Conservation (phyloP, 176 grass and related monocot genomes). For the Elymus sibiricus region DNA sequence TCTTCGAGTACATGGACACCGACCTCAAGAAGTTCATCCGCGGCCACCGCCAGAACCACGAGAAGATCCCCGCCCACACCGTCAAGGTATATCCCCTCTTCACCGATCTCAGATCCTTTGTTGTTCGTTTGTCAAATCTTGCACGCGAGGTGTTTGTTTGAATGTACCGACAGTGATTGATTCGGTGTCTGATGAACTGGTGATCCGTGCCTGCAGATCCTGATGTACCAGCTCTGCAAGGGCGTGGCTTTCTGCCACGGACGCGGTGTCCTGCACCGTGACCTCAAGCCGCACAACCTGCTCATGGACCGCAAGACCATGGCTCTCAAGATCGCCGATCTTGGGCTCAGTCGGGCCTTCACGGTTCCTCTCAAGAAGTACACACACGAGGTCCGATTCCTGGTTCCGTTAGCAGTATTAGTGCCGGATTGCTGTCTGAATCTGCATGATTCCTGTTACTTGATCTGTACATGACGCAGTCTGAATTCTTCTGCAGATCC, state of each 20-base stretch:
- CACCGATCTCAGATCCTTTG: neutral
- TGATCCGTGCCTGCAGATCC: constrained; percentile 52
- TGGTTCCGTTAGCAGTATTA: neutral
- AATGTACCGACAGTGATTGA: neutral
- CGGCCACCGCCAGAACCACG: constrained; percentile 56
- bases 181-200: neutral
- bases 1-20: constrained; percentile 99
- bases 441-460: neutral
- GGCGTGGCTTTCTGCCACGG: constrained; percentile 82
- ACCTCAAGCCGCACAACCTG: constrained; percentile 95
- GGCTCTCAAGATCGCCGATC: constrained; percentile 94
- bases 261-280: constrained; percentile 83
- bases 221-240: constrained; percentile 98
- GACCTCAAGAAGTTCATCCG: constrained; percentile 98
- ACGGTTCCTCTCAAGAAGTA: constrained; percentile 91
- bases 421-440: neutral
- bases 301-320: constrained; percentile 95
- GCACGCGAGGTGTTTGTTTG: constrained; percentile 17
- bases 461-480: neutral
- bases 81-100: constrained; percentile 51
- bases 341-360: constrained; percentile 84
- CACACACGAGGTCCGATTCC: constrained; percentile 76
- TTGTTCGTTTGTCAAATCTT: neutral
- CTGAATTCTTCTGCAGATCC: constrained; percentile 51
- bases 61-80: constrained; percentile 47